phyloP scores from a whole-genome alignment of 495 filamentous ascomycete species.

The Hypoxylon cercidicola region DNA sequence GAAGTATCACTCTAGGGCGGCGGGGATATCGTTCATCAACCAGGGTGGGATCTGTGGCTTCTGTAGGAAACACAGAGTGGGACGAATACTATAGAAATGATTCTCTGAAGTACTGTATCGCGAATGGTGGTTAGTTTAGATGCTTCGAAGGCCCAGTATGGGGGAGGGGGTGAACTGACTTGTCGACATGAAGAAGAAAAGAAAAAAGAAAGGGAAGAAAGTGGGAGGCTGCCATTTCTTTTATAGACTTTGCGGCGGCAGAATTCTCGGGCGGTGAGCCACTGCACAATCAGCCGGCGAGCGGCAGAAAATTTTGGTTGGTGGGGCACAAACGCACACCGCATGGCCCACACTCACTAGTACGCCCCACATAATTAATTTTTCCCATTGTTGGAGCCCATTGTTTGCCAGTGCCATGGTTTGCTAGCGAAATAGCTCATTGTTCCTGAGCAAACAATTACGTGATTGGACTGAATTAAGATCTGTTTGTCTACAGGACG shows the following conservation, averaged over 20 bases:
- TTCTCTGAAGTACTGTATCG: slow-evolving; percentile 50
- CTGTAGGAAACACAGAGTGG: slow-evolving; percentile 80
- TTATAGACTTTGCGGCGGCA: slow-evolving; percentile 43
- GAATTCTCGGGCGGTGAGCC: neutral
- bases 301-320: too few relatives aligned
- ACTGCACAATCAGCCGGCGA: neutral
- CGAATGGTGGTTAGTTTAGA: slow-evolving; percentile 15
- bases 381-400: too few relatives aligned
- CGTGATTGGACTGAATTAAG: too few relatives aligned
- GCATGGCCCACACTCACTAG: too few relatives aligned
- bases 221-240: slow-evolving; percentile 18
- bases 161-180: slow-evolving; percentile 31
- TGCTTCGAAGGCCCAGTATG: neutral
- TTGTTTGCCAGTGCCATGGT: too few relatives aligned
- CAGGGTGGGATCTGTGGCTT: slow-evolving; percentile 71
- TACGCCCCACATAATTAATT: too few relatives aligned
- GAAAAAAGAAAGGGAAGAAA: slow-evolving; percentile 31
- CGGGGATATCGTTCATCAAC: slow-evolving; percentile 71
- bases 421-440: too few relatives aligned
- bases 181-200: slow-evolving; percentile 49
- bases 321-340: too few relatives aligned
- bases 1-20: slow-evolving; percentile 66
- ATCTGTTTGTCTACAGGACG: too few relatives aligned
- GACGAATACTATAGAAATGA: slow-evolving; percentile 92
- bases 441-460: too few relatives aligned